Evolutionary conservation across 2,329 filamentous ascomycete species (phyloP).

Genomic region (Aspergillus melleus): DNA sequence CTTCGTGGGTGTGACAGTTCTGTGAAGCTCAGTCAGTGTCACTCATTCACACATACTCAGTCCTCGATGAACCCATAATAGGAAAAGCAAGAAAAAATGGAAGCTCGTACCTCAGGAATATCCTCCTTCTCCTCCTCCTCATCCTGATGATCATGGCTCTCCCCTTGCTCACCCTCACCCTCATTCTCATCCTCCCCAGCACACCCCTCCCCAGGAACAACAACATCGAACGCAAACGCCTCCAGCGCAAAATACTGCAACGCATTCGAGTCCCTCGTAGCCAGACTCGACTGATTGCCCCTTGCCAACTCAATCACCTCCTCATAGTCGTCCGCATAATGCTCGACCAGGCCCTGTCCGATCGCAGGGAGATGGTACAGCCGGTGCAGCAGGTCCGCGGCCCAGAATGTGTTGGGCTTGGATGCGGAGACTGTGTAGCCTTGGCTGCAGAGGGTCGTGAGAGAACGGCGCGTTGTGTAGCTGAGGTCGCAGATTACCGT

Average conservation of each 20-base stretch:
- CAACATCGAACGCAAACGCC: constrained; percentile 65
- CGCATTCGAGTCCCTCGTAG: constrained; percentile 59
- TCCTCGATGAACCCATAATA: not conserved
- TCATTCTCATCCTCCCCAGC: constrained; percentile 42
- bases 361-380: constrained; percentile 63
- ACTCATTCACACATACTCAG: not conserved
- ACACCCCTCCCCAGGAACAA: constrained; percentile 63
- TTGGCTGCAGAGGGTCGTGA: constrained; percentile 60
- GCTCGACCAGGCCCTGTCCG: constrained; percentile 60
- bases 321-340: constrained; percentile 62
- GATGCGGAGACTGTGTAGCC: constrained; percentile 63
- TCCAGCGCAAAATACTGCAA: constrained; percentile 69
- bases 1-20: constrained; percentile 45
- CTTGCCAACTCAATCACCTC: constrained; percentile 56
- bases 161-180: not conserved
- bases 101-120: constrained; percentile 23
- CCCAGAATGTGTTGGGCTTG: constrained; percentile 63
- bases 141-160: not conserved
- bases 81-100: not conserved
- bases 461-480: constrained; percentile 57
- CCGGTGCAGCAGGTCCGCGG: constrained; percentile 66
- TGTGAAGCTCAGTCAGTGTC: constrained; percentile 17
- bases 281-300: constrained; percentile 48
- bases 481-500: constrained; percentile 69
- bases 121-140: constrained; percentile 18